Evolutionary conservation across 176 grass and related monocot species (phyloP).

Genomic region (Lolium rigidum): DNA sequence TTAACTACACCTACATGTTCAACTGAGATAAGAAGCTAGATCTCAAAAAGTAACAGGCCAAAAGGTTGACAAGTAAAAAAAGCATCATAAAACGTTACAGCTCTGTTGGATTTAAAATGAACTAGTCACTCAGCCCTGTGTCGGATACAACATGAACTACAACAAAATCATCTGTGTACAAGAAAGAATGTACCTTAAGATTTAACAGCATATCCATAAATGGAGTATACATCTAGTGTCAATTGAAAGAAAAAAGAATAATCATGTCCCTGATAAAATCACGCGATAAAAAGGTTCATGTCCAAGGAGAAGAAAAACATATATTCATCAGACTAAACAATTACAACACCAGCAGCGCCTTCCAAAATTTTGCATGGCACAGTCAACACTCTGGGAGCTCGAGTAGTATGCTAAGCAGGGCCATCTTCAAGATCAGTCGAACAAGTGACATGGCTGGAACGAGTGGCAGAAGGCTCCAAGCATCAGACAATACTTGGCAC

Average conservation of each 20-base stretch:
- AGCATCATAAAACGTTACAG: constrained; percentile 6
- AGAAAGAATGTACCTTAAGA: constrained; percentile 54
- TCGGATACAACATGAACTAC: constrained; percentile 35
- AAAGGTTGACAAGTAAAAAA: background rate
- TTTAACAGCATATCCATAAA: constrained; percentile 60
- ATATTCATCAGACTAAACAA: constrained; percentile 45
- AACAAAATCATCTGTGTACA: constrained; percentile 55
- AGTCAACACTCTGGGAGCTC: constrained; percentile 32
- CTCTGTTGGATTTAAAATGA: background rate
- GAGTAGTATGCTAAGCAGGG: constrained; percentile 44
- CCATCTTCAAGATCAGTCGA: constrained; percentile 35
- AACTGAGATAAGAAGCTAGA: background rate
- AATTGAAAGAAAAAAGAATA: constrained; percentile 54
- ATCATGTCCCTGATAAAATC: constrained; percentile 46
- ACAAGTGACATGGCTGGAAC: background rate
- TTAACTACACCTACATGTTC: background rate
- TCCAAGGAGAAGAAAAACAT: constrained; percentile 18
- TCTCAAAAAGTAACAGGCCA: constrained; percentile 12
- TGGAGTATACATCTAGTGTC: constrained; percentile 53
- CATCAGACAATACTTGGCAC: constrained; percentile 90
- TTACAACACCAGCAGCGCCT: constrained; percentile 50
- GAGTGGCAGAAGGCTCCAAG: background rate
- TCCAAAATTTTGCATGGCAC: constrained; percentile 31
- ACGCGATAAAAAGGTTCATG: constrained; percentile 50
- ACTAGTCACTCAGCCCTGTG: constrained; percentile 1